Base-by-base conservation (phyloP, 2,329 filamentous ascomycete species). In the Massarina eburnea region DNA sequence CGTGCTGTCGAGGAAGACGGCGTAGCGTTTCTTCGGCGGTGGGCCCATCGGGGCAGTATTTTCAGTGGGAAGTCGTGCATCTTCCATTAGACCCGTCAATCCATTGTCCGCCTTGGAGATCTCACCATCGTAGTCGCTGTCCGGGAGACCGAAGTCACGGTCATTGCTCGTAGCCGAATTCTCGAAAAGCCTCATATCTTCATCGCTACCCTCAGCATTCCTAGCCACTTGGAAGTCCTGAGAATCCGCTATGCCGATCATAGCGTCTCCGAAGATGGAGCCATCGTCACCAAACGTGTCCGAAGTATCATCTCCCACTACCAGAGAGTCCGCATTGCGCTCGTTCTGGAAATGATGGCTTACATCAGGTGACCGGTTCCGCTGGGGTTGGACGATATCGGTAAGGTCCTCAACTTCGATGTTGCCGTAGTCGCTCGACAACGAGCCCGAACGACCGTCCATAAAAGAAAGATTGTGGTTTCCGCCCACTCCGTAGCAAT, bases 381-480 rank as follows among this genome's bases (percentile, higher is more conserved):
- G 26, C 18, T 37, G 38, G 9, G 39, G 26, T 18, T 44, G 24
- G 38, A 24, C 27, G 3, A 49, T 30, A 17, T 52, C 27, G n/a
- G 19, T 8, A 30, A 56, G 14, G 8, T 60, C 55, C 7, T 58
- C 55, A 15, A 61, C 35, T 0, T 43, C 33, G 12, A 58, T 22
- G n/a, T 64, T 58, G 21, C 59, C 61, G 36, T 70, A 68, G 29
- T 68, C 61, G 46, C 61, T 68, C 15, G 61, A 60, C 4, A 39
- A 38, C 3, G 37, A 27, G 2, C 38, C 35, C 12, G 39, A 21
- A 3, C 32, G 45, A 3, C 41, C 36, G n/a, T 43, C 39, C 32
- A 66, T 39, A 30, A 66, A 68, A 0, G 58, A 58, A 12, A 63
- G 49, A 3, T 41, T 54, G 35, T 61, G 53, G 2, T 55, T 45